A percentile compares a stretch with the other conserved stretches of the same genome.
phyloP scores from a whole-genome alignment of 2,329 filamentous ascomycete genomes.

The Onygenales sp. region DNA sequence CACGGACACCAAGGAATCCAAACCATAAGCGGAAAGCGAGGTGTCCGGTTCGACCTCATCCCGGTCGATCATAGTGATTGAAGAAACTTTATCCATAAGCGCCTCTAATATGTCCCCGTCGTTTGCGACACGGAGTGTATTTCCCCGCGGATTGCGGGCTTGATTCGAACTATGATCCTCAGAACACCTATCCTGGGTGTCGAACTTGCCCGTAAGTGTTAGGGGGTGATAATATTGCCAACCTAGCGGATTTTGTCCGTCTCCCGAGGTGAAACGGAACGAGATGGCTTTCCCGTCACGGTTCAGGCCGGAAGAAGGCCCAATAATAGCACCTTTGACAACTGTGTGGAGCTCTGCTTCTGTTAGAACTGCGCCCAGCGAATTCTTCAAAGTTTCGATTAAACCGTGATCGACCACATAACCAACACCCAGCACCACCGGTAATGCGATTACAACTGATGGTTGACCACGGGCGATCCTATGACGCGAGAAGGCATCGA shows the following conservation, averaged over 20 bases:
- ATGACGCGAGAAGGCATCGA: constrained; percentile 3
- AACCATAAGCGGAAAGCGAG: neutral
- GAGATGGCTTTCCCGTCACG: neutral
- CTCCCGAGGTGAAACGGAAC: neutral
- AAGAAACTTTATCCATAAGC: constrained; percentile 2
- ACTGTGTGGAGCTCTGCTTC: constrained; percentile 1
- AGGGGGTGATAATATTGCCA: constrained; percentile 1
- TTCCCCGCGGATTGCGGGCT: too few relatives aligned
- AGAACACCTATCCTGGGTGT: neutral
- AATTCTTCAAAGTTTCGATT: neutral
- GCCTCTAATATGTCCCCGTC: neutral
- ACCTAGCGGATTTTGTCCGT: neutral
- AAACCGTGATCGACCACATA: constrained; percentile 10
- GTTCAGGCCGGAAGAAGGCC: constrained; percentile 1
- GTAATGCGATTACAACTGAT: constrained; percentile 9
- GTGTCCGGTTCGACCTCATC: neutral
- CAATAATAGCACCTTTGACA: constrained; percentile 4
- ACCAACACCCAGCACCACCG: constrained; percentile 14
- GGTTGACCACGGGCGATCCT: constrained; percentile 7
- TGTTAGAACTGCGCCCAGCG: neutral
- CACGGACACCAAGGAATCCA: neutral
- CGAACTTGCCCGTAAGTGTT: neutral
- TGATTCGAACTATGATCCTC: neutral
- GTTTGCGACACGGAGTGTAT: constrained; percentile 9
- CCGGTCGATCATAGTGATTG: constrained; percentile 9